Evolutionary conservation across 495 filamentous ascomycete species (phyloP).

Genomic region (Melanomma pulvis-pyrius): DNA sequence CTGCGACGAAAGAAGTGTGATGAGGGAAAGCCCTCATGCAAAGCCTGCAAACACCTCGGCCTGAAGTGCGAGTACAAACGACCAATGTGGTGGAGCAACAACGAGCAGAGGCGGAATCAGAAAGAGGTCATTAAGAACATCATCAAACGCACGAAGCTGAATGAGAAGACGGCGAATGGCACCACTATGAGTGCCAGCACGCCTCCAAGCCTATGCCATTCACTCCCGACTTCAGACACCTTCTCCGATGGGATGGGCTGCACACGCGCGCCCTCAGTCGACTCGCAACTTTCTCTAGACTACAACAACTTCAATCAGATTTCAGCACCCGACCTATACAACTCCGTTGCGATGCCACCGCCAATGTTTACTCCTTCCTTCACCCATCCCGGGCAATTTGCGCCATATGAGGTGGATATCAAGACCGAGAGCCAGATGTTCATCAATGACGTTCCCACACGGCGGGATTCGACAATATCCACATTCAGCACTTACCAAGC

Average conservation of each 20-base stretch:
- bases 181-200: conserved; percentile 62
- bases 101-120: conserved; percentile 77
- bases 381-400: conserved; percentile 54
- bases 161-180: conserved; percentile 70
- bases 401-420: conserved; percentile 92
- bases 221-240: conserved; percentile 76
- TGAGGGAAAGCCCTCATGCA: conserved; percentile 82
- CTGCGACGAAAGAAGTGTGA: conserved; percentile 97
- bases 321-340: conserved; percentile 42
- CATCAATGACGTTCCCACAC: conserved; percentile 82
- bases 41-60: conserved; percentile 84
- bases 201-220: conserved; percentile 80
- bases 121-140: conserved; percentile 96
- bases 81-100: conserved; percentile 95
- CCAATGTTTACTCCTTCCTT: conserved; percentile 45
- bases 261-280: conserved; percentile 73
- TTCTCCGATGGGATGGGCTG: conserved; percentile 72
- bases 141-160: conserved; percentile 93
- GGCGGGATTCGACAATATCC: conserved; percentile 79
- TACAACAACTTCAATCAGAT: conserved; percentile 77
- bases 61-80: conserved; percentile 93
- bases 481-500: conserved; percentile 85
- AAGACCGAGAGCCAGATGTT: conserved; percentile 94
- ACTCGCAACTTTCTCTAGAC: conserved; percentile 73
- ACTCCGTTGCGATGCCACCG: conserved; percentile 44